Evolutionary conservation across 345 rosid species (phyloP), one percentile per base, ranked within the genome.

Genomic region (Firmiana major): DNA sequence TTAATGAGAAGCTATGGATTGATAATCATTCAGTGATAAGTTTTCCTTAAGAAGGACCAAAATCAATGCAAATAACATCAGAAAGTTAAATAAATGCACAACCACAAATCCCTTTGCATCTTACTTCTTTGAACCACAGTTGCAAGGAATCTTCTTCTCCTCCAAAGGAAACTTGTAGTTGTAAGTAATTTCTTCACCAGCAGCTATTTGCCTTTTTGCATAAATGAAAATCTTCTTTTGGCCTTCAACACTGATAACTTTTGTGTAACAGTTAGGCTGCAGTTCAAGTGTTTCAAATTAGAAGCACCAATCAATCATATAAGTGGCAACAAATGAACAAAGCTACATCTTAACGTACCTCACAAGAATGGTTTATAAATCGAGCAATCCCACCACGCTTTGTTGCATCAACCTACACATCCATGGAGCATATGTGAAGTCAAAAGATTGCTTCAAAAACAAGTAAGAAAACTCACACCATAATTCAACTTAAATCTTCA

Each of bases 381-480:
- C 98, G 90, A 28, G 98, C 99, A 86, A 94, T 85, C 73, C 99
- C 99, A 70, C 99, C 99, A 83, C 97, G 92, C 85, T 94, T 97
- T 75, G 98, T 97, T 70, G 99, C 99, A 87, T 97, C 99, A 81
- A 97, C 88, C 99, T 97, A 79, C 65, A 80, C 22, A 66, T 73
- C 40, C 78, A 73, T 24, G 59, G 66, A 9, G 51, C 55, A 79
- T 71, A 58, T 73, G 63, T 48, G 54, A 78, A 84, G 69, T 70
- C 67, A 43, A 64, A 43, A 46, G 59, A 71, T 15, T 75, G 19
- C 42, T 36, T 24, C 70, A 69, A 58, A 34, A 62, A 38, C 21
- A 64, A 31, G 53, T 1, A 4, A 28, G 45, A 24, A 46, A 51
- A 10, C 43, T 11, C 62, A 40, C 21, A 49, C 7, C 69, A 60